phyloP scores from a whole-genome alignment of 73 alveolate species.

The Diophrys sp. region DNA sequence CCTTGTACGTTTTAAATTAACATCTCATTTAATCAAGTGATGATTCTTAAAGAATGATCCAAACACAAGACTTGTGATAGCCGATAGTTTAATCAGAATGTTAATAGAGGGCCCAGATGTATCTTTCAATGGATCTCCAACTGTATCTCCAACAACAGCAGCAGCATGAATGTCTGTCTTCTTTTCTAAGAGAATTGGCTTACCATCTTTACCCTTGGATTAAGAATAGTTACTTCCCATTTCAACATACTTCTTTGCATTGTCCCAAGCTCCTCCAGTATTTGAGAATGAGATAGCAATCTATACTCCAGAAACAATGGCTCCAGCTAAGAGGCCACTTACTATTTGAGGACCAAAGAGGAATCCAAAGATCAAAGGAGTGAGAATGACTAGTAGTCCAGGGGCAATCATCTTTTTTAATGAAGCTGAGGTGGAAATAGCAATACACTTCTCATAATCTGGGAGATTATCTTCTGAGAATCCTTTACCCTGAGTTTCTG shows the following conservation, averaged over 20 bases:
- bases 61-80: slow-evolving; percentile 77
- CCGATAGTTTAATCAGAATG: slow-evolving; percentile 81
- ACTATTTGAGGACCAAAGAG: slow-evolving; percentile 79
- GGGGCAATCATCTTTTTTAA: slow-evolving; percentile 86
- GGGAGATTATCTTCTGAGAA: slow-evolving; percentile 43
- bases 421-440: slow-evolving; percentile 75
- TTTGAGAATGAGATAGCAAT: slow-evolving; percentile 87
- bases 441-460: slow-evolving; percentile 68
- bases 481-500: slow-evolving; percentile 47
- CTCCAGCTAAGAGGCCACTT: slow-evolving; percentile 89
- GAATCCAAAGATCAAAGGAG: slow-evolving; percentile 84
- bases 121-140: slow-evolving; percentile 91
- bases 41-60: slow-evolving; percentile 58
- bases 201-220: slow-evolving; percentile 17
- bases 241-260: slow-evolving; percentile 87
- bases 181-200: slow-evolving; percentile 31
- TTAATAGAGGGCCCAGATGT: slow-evolving; percentile 85
- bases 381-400: slow-evolving; percentile 76
- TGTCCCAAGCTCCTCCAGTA: slow-evolving; percentile 97
- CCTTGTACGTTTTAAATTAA: no score
- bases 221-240: slow-evolving; percentile 11
- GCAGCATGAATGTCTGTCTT: slow-evolving; percentile 75
- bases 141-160: slow-evolving; percentile 89
- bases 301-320: slow-evolving; percentile 85
- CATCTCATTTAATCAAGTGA: not conserved